Evolutionary conservation across 2,329 filamentous ascomycete species (phyloP).

Genomic region (Hymenoscyphus repandus): DNA sequence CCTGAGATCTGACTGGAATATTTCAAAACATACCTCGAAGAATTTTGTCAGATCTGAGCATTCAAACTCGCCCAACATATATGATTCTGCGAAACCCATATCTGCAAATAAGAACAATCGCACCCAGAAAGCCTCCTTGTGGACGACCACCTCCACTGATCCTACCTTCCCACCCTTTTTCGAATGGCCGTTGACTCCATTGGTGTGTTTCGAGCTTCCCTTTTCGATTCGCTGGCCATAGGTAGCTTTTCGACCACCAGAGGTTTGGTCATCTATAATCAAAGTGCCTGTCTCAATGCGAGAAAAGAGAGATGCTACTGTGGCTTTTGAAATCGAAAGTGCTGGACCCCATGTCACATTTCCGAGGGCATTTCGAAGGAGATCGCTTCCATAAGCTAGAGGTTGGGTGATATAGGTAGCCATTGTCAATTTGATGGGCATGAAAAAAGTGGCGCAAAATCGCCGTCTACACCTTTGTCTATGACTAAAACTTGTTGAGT

Average conservation of each 20-base stretch:
- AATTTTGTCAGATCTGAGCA: slow-evolving; percentile 63
- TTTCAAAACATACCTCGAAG: slow-evolving; percentile 48
- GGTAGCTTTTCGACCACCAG: slow-evolving; percentile 34
- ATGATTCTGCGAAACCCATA: slow-evolving; percentile 64
- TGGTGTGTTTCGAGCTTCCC: slow-evolving; percentile 33
- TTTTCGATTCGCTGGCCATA: slow-evolving; percentile 43
- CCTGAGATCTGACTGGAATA: not conserved
- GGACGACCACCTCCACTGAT: slow-evolving; percentile 52
- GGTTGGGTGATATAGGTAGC: slow-evolving; percentile 36
- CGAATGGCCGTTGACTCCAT: slow-evolving; percentile 27
- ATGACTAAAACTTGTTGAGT: not conserved
- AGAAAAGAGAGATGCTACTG: slow-evolving; percentile 41
- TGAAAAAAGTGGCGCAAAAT: not conserved
- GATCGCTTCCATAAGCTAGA: slow-evolving; percentile 36
- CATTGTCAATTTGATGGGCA: slow-evolving; percentile 20
- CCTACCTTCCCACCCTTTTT: slow-evolving; percentile 37
- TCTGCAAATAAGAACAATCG: slow-evolving; percentile 64
- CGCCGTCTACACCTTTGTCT: not conserved
- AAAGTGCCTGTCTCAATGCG: slow-evolving; percentile 45
- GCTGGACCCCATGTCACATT: slow-evolving; percentile 44
- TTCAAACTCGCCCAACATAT: slow-evolving; percentile 67
- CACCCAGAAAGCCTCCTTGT: slow-evolving; percentile 66
- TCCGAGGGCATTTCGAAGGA: slow-evolving; percentile 39
- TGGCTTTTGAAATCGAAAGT: slow-evolving; percentile 41
- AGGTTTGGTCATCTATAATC: slow-evolving; percentile 42